These are phyloP conservation scores for Coleophoma eucalyptorum DNA, from an alignment of 2,329 filamentous ascomycete genomes.

Conservation along the genomic window DNA sequence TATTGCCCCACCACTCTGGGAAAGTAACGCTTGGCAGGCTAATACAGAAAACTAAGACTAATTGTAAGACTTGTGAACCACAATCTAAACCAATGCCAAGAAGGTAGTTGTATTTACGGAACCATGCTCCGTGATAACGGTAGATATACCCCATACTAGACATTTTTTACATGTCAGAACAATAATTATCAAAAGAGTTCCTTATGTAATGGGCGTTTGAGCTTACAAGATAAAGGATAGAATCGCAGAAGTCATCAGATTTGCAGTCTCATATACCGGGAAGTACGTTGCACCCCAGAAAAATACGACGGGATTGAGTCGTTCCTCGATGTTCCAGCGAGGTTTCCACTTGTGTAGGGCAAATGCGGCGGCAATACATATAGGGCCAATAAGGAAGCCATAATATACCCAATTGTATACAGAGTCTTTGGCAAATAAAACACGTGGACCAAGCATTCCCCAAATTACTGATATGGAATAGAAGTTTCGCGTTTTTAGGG, in stretches of 20 bases:
- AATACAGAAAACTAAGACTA: constrained; percentile 23
- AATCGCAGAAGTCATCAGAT: constrained; percentile 23
- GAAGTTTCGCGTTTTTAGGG: constrained; percentile 25
- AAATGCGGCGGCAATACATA: constrained; percentile 19
- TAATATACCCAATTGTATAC: constrained; percentile 27
- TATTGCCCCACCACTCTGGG: constrained; percentile 27
- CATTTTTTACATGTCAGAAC: too few species aligned
- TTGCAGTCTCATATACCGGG: constrained; percentile 24
- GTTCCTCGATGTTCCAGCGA: constrained; percentile 24
- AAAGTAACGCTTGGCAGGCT: constrained; percentile 21
- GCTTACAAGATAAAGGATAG: constrained; percentile 24
- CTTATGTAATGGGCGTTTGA: too few species aligned
- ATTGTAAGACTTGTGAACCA: constrained; percentile 24
- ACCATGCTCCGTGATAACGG: constrained; percentile 30
- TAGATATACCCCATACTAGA: constrained; percentile 27
- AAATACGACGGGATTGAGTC: constrained; percentile 23
- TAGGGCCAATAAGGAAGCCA: constrained; percentile 25
- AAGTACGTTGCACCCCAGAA: constrained; percentile 21
- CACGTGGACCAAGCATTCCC: constrained; percentile 31
- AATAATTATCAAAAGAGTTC: too few species aligned
- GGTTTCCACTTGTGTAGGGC: constrained; percentile 22
- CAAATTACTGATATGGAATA: constrained; percentile 29
- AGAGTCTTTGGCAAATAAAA: constrained; percentile 20
- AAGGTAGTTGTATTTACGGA: constrained; percentile 39
- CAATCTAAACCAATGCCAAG: constrained; percentile 34